Evolutionary conservation across 371 early-diverging fungal species (phyloP), one percentile per base, ranked within the genome.

Genomic region (Lichtheimia ramosa): DNA sequence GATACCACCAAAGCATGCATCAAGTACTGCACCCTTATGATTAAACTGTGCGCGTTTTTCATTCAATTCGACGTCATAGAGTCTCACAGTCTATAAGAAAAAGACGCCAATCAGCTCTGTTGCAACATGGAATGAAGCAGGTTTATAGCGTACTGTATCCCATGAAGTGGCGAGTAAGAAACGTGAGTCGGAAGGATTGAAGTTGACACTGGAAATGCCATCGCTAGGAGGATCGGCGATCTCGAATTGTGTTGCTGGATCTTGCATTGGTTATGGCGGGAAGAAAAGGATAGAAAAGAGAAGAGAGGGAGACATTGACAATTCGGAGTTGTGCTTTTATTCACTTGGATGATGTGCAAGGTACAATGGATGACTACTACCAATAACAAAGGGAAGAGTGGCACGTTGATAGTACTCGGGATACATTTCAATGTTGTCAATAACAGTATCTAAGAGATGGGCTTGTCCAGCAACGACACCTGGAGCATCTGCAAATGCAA

Each of bases 211-310:
- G 2, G 93, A 86, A 54, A 97, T 93, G 41, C 92, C 95, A 71
- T 96, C 97, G 12, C 71, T 72, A n/a, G 96, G 96, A 23, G 93
- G 89, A 58, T 92, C 83, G 52, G 65, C 61, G n/a, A 96, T 77
- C 70, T 92, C 90, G 62, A 75, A 84, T 66, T 91, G 84, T 24
- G 70, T 28, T 46, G 55, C 18, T 25, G 50, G 54, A 54, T 68
- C 68, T 56, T 65, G 65, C 65, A 65, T 65, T 48, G 20, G 24
- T 23, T 51, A 14, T n/a, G 24, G n/a, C 14, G 15, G 15, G 21
- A 43, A 3, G 5, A 25, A 5, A 25, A 25, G 3, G 5, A 2
- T 2, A 25, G 5, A 5, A 25, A 39, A n/a, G 34, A 10, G 34
- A 10, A 0, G 8, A 10, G 34, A 34, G 34, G 2, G 8, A 6